phyloP scores from a whole-genome alignment of 257 asterid genomes.

The Galeopsis tetrahit region DNA sequence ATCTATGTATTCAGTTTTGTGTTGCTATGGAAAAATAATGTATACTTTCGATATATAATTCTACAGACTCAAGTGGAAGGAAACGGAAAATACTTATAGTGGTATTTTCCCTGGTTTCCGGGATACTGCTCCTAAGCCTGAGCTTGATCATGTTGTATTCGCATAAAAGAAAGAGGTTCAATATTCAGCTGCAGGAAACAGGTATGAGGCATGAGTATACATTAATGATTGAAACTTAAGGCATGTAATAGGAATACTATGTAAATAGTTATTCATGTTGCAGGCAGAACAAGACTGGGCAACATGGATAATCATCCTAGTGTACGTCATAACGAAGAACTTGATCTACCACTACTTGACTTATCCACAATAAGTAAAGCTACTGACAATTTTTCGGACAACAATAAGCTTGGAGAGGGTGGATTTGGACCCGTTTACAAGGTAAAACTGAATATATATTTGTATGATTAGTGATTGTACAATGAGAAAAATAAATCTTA shows the following conservation, averaged over 20 bases:
- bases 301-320: neutral
- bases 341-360: conserved; percentile 25
- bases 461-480: neutral
- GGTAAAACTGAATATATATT: neutral
- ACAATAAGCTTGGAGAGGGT: conserved; percentile 40
- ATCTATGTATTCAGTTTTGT: too few relatives aligned
- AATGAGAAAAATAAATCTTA: neutral
- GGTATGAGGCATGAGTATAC: conserved; percentile 8
- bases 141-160: neutral
- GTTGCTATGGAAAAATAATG: neutral
- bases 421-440: conserved; percentile 38
- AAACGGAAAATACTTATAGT: neutral
- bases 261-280: neutral
- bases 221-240: too few relatives aligned
- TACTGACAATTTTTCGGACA: conserved; percentile 30
- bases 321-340: conserved; percentile 3
- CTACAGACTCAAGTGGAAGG: conserved; percentile 6
- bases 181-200: neutral
- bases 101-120: neutral
- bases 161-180: conserved; percentile 1
- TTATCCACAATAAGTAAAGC: conserved; percentile 25
- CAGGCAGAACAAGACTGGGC: neutral
- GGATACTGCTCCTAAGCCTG: neutral
- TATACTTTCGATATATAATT: too few relatives aligned
- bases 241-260: too few relatives aligned